phyloP scores from a whole-genome alignment of 768 basidiomycete genomes.

The Leucogyrophana mollusca region DNA sequence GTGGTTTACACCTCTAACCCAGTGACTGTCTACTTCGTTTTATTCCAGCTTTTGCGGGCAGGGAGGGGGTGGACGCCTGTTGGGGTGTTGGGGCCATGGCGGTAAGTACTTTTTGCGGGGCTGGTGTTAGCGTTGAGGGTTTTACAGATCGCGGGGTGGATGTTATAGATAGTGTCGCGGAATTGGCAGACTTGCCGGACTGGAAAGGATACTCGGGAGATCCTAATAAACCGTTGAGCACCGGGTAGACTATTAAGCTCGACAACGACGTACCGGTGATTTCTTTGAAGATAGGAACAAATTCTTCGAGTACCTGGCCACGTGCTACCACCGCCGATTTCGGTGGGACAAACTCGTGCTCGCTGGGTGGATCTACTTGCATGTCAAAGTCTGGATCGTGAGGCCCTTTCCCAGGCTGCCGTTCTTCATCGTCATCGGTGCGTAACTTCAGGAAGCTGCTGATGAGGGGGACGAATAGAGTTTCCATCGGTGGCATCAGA shows the following conservation, averaged over 20 bases:
- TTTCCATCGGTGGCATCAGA: slow-evolving; percentile 70
- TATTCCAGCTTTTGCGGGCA: slow-evolving; percentile 22
- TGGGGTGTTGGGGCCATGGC: slow-evolving; percentile 8
- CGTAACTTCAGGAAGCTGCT: slow-evolving; percentile 42
- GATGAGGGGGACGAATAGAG: slow-evolving; percentile 67
- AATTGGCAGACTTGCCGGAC: slow-evolving; percentile 6
- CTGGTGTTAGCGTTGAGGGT: slow-evolving; percentile 10
- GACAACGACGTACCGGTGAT: slow-evolving; percentile 38
- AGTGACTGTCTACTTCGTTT: slow-evolving; percentile 33
- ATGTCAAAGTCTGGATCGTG: slow-evolving; percentile 45
- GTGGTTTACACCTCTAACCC: slow-evolving; percentile 18
- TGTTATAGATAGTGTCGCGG: slow-evolving; percentile 16
- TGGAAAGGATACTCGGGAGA: slow-evolving; percentile 23
- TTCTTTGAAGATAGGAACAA: slow-evolving; percentile 63
- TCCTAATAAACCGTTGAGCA: slow-evolving; percentile 8
- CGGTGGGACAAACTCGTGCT: slow-evolving; percentile 10
- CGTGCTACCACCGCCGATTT: slow-evolving; percentile 37
- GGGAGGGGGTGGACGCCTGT: slow-evolving; percentile 10
- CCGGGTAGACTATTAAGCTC: neutral
- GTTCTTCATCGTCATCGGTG: slow-evolving; percentile 14
- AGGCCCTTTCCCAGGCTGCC: slow-evolving; percentile 16
- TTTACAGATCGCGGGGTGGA: slow-evolving; percentile 9
- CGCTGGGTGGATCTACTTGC: slow-evolving; percentile 32
- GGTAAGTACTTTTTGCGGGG: slow-evolving; percentile 17
- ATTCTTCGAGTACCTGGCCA: slow-evolving; percentile 54